These are phyloP conservation scores for Fusarium longipes DNA, from an alignment of 2,329 filamentous ascomycete species.

Conservation along the genomic window DNA sequence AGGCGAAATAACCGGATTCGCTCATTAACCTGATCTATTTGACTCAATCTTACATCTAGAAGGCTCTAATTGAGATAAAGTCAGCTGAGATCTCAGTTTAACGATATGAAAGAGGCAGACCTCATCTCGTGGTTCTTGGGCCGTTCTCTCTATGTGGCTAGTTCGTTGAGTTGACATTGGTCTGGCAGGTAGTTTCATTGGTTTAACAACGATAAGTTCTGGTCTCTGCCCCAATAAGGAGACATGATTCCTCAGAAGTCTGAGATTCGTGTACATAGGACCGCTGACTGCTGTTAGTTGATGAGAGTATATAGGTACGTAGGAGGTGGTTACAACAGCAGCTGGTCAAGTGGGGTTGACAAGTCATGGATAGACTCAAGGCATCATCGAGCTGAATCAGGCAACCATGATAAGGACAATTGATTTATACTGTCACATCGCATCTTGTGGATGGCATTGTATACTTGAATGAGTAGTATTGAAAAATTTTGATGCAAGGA, in stretches of 20 bases:
- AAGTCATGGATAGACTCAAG: slow-evolving; percentile 1
- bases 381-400: slow-evolving; percentile 28
- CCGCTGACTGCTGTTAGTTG: background rate
- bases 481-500: slow-evolving; percentile 22
- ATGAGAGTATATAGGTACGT: background rate
- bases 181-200: background rate
- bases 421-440: background rate
- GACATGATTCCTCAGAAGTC: background rate
- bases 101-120: slow-evolving; percentile 48
- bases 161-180: slow-evolving; percentile 37
- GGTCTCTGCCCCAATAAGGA: background rate
- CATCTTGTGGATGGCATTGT: background rate
- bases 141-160: slow-evolving; percentile 55
- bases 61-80: slow-evolving; percentile 55
- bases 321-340: background rate
- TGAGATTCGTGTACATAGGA: slow-evolving; percentile 14
- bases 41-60: slow-evolving; percentile 69
- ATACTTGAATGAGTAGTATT: slow-evolving; percentile 11
- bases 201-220: background rate
- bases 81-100: background rate
- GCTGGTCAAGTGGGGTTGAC: slow-evolving; percentile 29
- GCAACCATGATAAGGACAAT: background rate
- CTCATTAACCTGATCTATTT: slow-evolving; percentile 73
- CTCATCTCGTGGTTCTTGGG: slow-evolving; percentile 75
- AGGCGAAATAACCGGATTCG: slow-evolving; percentile 76